Conservation (phyloP, 2,329 filamentous ascomycete genomes). For the Botrytis paeoniae region DNA sequence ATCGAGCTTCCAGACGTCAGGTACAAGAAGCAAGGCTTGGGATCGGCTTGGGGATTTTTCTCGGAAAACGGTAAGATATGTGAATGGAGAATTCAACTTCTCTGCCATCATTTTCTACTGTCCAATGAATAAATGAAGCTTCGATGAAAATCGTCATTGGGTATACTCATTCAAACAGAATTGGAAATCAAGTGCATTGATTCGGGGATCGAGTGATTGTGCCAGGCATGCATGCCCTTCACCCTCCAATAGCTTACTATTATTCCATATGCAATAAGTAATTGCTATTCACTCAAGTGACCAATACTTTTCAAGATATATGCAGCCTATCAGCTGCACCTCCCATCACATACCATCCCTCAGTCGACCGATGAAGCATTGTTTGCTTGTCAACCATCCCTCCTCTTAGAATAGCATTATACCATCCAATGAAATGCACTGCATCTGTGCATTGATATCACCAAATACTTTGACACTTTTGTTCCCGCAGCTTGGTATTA, state of each 20-base stretch:
- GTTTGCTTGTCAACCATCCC: neutral
- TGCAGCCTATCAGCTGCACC: constrained; percentile 14
- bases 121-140: constrained; percentile 16
- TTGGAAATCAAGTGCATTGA: neutral
- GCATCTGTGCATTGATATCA: neutral
- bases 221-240: neutral
- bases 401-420: neutral
- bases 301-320: neutral
- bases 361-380: neutral
- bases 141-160: constrained; percentile 11
- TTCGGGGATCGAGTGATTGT: constrained; percentile 12
- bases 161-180: neutral
- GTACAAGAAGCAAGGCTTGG: constrained; percentile 15
- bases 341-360: constrained; percentile 5
- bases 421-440: neutral
- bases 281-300: neutral
- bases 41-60: constrained; percentile 1
- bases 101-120: neutral
- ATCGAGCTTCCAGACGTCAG: constrained; percentile 17
- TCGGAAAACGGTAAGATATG: constrained; percentile 14
- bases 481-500: constrained; percentile 10
- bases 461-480: neutral
- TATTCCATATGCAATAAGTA: constrained; percentile 13
- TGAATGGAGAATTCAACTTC: constrained; percentile 12
- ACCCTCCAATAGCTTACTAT: constrained; percentile 12